phyloP scores from a whole-genome alignment of 352 stramenopile genomes.

The Globisporangium cylindrosporum region DNA sequence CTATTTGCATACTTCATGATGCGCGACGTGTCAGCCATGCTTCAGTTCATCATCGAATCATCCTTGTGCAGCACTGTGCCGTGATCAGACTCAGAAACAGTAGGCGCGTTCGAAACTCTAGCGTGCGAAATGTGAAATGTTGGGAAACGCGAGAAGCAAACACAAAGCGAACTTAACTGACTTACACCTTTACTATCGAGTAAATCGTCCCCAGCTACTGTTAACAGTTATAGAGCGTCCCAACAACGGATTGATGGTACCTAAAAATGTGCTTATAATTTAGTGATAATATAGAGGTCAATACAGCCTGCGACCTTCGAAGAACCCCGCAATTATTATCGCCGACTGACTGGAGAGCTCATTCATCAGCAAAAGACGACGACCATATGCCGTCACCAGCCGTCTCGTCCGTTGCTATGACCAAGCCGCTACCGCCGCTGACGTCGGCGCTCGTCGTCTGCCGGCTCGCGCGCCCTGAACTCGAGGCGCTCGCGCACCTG shows the following conservation, averaged over 20 bases:
- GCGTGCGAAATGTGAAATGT: not conserved
- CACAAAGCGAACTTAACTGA: not conserved
- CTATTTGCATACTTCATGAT: too few species aligned
- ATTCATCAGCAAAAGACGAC: not conserved
- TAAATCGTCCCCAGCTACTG: not conserved
- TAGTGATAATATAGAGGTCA: not conserved
- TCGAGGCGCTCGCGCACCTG: conserved; percentile 14
- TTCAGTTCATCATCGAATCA: too few species aligned
- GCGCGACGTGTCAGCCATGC: too few species aligned
- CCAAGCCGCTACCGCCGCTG: conserved; percentile 6
- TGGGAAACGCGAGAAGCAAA: not conserved
- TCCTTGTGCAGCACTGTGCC: not conserved
- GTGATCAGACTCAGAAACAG: too few species aligned
- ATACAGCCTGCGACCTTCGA: not conserved
- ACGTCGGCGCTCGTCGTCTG: conserved; percentile 15
- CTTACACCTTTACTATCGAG: not conserved
- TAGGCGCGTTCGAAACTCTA: not conserved
- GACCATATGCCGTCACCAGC: too few species aligned
- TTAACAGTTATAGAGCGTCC: not conserved
- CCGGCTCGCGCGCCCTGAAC: conserved; percentile 6
- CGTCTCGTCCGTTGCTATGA: not conserved
- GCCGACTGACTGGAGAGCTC: not conserved
- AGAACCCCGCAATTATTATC: not conserved
- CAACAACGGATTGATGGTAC: not conserved
- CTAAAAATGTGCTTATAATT: not conserved